Percentiles rank a stretch among this genome's conserved stretches.
Conservation (phyloP, 2,329 filamentous ascomycete species). For the Emergomyces orientalis region DNA sequence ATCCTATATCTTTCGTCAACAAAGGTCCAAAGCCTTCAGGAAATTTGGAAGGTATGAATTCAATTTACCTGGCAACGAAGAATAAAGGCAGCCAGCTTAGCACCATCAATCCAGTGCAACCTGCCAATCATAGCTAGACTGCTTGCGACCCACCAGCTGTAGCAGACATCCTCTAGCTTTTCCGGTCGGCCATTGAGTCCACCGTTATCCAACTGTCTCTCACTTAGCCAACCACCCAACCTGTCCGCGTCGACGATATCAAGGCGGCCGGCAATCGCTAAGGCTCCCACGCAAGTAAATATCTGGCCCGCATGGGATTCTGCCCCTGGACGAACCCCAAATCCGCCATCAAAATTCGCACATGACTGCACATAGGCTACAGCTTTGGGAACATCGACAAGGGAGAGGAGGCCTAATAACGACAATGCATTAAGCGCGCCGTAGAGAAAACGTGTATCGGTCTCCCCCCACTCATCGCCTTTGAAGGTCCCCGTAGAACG, state of each 20-base stretch:
- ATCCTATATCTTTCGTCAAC: conserved; percentile 44
- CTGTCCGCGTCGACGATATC: conserved; percentile 76
- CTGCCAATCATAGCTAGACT: conserved; percentile 82
- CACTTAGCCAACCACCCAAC: conserved; percentile 81
- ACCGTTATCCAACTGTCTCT: conserved; percentile 77
- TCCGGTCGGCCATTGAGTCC: conserved; percentile 91
- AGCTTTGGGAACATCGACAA: conserved; percentile 71
- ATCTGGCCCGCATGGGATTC: conserved; percentile 95
- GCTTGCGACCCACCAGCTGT: conserved; percentile 97
- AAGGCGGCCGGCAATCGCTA: conserved; percentile 72
- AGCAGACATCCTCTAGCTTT: conserved; percentile 94
- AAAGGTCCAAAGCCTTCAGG: conserved; percentile 10
- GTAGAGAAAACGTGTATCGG: conserved; percentile 90
- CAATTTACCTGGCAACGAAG: conserved; percentile 62
- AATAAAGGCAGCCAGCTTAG: conserved; percentile 72
- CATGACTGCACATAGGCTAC: conserved; percentile 71
- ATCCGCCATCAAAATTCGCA: conserved; percentile 89
- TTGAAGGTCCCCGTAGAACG: conserved; percentile 73
- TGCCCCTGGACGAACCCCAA: conserved; percentile 77
- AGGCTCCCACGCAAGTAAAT: conserved; percentile 82
- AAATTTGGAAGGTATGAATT: neutral
- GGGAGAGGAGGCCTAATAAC: conserved; percentile 60
- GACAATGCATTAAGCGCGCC: conserved; percentile 83
- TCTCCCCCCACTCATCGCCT: conserved; percentile 93
- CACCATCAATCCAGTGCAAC: conserved; percentile 85